Base-by-base conservation (phyloP, 208 protist species). In the Leishmania aethiopica region DNA sequence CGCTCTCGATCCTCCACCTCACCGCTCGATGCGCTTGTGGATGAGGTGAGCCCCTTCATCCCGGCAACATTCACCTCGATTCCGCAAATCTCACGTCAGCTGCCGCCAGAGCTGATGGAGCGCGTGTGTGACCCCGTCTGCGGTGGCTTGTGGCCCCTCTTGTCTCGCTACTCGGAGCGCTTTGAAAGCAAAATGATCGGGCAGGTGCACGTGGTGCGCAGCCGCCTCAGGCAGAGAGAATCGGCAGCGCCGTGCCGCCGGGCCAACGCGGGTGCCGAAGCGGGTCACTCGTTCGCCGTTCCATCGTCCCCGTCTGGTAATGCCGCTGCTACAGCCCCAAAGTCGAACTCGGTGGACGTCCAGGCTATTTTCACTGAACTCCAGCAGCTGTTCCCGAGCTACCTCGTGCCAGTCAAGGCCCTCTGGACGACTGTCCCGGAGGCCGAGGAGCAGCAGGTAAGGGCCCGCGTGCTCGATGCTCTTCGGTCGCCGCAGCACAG, bases 21-120 rank as follows among this genome's bases (percentile, higher is more conserved):
- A 57, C 47, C 42, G 32, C 47, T 78, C 4, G 37, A 74, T 55
- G 77, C 28, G 22, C 59, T 86, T 15, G 78, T 75, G 55, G 59
- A 64, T 57, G 72, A 84, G n/a, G 40, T 95, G 40, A 77, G 70
- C 45, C 35, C 81, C 4, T 90, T 85, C 67, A 64, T 95, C 8
- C 90, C 92, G 3, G 15, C 72, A 22, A 92, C 86, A 37, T 93
- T 93, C 79, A 93, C 90, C 42, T 86, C 90, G 28, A 77, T 95
- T 47, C 84, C 84, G 49, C 90, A 95, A 57, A 90, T 95, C 60
- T 86, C 85, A n/a, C 89, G 85, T 64, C 35, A 78, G 66, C 64
- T 93, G 19, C 86, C 87, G 57, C 75, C 66, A n/a, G 87, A 88
- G 49, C n/a, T 93, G 59, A 88, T 89, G 89, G 90, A 95, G 88